Evolutionary conservation across 2,329 filamentous ascomycete genomes (phyloP), one percentile per base, ranked within the genome.

Genomic region (Akanthomyces uredinophilus): DNA sequence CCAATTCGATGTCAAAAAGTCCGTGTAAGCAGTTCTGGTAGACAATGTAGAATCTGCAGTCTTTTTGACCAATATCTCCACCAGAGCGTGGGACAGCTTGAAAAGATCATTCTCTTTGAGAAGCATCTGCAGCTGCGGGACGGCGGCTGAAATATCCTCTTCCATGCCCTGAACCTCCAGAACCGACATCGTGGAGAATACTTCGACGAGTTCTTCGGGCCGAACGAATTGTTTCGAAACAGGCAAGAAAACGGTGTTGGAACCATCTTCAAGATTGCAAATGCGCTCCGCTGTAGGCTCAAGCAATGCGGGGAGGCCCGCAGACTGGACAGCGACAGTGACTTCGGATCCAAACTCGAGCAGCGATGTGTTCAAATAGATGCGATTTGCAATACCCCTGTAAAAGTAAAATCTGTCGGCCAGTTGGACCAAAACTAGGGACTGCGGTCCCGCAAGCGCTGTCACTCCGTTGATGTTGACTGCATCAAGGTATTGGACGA

Each of bases 401-500:
- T 66, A 66, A 37, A 66, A 66, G 37, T 66, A 66, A 55, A 50
- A 64, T 2, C 57, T 64, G 14, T 63, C 52, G 1, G 8, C 39
- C 18, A 65, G 60, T 18, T 64, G 52, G 14, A 62, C 62, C 37
- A 66, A 24, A 54, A 66, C 60, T 29, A 66, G 47, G 4, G 65
- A 65, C 54, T 65, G 64, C 10, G 64, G 64, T 22, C 65, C 65
- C 29, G 65, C 64, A 22, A 65, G 61, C 20, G 64, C 64, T 8
- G 64, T 66, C n/a, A 66, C 64, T 24, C 53, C 65, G 39, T 66
- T 66, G 51, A 66, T 65, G 50, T 66, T 66, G 24, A 64, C 62
- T 11, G 62, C 62, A 50, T 65, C 63, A 18, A 66, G 51, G 6
- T 62, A 29, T 8, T 47, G 35, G n/a, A 64, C 20, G 14, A 66